phyloP scores from a whole-genome alignment of 768 basidiomycete genomes.

The Lyophyllum atratum region DNA sequence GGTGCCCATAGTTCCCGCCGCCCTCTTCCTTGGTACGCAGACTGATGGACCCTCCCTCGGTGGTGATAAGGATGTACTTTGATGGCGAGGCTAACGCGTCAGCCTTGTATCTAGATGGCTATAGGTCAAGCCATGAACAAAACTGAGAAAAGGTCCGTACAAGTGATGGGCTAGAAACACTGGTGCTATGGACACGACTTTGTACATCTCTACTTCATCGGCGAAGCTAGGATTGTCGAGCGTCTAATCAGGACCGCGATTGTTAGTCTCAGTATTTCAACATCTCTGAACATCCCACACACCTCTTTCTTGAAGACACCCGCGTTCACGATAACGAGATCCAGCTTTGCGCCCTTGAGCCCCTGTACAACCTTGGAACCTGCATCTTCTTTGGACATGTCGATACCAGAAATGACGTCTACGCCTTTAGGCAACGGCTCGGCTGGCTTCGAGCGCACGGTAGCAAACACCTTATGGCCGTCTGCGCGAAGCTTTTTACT shows the following conservation, averaged over 20 bases:
- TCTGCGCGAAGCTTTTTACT: constrained; percentile 25
- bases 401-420: constrained; percentile 36
- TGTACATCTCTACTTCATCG: constrained; percentile 47
- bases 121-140: neutral
- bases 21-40: constrained; percentile 46
- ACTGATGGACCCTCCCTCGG: constrained; percentile 46
- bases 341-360: constrained; percentile 30
- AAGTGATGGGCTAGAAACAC: constrained; percentile 35
- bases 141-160: constrained; percentile 5
- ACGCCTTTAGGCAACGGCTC: constrained; percentile 33
- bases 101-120: constrained; percentile 17
- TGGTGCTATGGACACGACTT: constrained; percentile 43
- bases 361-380: constrained; percentile 37
- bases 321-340: constrained; percentile 38
- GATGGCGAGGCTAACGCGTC: constrained; percentile 27
- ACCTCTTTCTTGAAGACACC: constrained; percentile 43
- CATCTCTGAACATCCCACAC: constrained; percentile 9
- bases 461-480: constrained; percentile 37
- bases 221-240: constrained; percentile 37
- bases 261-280: neutral
- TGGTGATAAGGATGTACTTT: constrained; percentile 44
- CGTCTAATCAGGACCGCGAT: constrained; percentile 26
- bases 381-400: constrained; percentile 33
- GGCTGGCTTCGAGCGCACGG: constrained; percentile 29
- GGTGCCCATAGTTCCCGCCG: constrained; percentile 51